Conservation (phyloP, 73 alveolate genomes). For the Uronychia setigera region DNA sequence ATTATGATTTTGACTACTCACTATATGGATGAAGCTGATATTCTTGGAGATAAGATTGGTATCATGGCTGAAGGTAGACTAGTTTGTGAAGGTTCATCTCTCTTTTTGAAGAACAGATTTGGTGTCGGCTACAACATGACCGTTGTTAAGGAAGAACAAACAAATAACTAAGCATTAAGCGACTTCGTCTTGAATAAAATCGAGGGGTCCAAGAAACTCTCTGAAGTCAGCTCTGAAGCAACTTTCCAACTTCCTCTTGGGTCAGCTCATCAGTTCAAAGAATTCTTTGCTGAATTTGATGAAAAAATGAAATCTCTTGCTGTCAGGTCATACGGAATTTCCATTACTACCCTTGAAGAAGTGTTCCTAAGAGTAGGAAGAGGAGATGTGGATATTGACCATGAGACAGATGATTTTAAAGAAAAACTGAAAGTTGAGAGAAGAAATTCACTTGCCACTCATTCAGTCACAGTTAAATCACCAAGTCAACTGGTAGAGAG, state of each 20-base stretch:
- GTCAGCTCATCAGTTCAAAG: conserved; percentile 27
- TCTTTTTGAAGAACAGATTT: conserved; percentile 70
- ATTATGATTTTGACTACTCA: conserved; percentile 87
- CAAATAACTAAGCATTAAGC: conserved; percentile 40
- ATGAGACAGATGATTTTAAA: conserved; percentile 12
- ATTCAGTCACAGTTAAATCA: conserved; percentile 10
- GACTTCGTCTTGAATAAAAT: conserved; percentile 17
- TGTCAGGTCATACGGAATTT: conserved; percentile 65
- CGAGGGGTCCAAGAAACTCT: conserved; percentile 31
- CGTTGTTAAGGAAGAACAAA: conserved; percentile 63
- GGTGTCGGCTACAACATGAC: conserved; percentile 92
- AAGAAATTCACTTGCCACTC: conserved; percentile 1
- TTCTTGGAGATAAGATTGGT: conserved; percentile 84
- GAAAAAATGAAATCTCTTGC: conserved; percentile 45
- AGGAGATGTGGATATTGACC: conserved; percentile 63
- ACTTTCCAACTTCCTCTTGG: conserved; percentile 62
- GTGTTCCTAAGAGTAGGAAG: conserved; percentile 93
- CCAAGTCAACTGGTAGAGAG: conserved; percentile 4
- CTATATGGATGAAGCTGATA: conserved; percentile 92
- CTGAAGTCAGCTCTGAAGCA: conserved; percentile 56
- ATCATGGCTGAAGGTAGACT: conserved; percentile 85
- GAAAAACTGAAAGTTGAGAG: conserved; percentile 5
- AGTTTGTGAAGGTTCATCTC: conserved; percentile 70
- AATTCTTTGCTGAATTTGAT: conserved; percentile 65
- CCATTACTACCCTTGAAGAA: conserved; percentile 97